phyloP scores from a whole-genome alignment of 139 green algal genomes.

The Penium margaritaceum region DNA sequence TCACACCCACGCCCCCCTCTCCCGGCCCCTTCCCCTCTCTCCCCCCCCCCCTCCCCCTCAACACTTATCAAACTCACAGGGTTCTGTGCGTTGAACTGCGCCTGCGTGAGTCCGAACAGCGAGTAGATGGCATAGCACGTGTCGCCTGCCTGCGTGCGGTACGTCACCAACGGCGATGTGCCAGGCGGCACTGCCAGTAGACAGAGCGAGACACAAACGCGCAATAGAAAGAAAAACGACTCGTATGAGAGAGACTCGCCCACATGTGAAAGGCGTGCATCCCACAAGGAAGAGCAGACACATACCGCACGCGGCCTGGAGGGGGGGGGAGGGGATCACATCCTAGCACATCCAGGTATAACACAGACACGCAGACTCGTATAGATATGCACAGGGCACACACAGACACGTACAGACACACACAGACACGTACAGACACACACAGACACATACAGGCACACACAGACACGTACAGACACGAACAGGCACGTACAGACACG shows the following conservation, averaged over 20 bases:
- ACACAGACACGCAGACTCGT: not conserved
- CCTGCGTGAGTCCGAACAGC: conserved; percentile 5
- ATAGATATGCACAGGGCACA: not conserved
- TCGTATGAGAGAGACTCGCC: not conserved
- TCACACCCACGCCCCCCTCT: too few species aligned
- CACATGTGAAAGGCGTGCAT: not conserved
- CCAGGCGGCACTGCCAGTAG: not conserved
- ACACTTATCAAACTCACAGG: not conserved
- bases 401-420: not conserved
- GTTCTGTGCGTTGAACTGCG: conserved; percentile 5
- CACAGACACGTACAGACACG: too few species aligned
- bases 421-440: not conserved
- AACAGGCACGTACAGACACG: not conserved
- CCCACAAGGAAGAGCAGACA: not conserved
- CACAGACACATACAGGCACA: not conserved
- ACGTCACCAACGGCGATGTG: not conserved
- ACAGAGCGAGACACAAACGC: not conserved
- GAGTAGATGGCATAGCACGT: not conserved
- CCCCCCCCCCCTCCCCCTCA: not conserved
- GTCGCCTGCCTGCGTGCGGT: not conserved
- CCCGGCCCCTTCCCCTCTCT: too few species aligned
- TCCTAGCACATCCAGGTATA: not conserved
- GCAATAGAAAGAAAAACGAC: not conserved
- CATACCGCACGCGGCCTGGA: not conserved
- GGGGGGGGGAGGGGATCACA: not conserved